These are phyloP conservation scores for Saccharomyces kudriavzevii DNA, from an alignment of 805 yeast species.

Conservation along the genomic window DNA sequence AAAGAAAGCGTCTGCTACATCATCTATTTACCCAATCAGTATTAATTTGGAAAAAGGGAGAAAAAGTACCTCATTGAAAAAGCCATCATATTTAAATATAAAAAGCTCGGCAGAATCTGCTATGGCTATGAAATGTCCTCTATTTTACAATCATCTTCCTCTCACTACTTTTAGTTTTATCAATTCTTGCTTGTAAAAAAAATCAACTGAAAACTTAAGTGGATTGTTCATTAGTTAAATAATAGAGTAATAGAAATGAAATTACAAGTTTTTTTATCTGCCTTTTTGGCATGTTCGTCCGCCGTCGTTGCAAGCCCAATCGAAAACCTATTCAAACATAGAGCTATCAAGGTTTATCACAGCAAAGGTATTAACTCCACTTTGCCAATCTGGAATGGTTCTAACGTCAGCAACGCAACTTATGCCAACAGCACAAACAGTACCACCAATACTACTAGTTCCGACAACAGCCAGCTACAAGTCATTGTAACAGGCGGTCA, in stretches of 20 bases:
- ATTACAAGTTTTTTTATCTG: conserved; percentile 6
- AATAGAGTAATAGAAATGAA: conserved; percentile 7
- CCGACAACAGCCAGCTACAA: conserved; percentile 9
- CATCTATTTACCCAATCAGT: neutral
- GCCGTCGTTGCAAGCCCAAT: conserved; percentile 15
- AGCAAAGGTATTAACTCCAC: neutral
- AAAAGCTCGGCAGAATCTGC: neutral
- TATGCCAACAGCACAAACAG: conserved; percentile 1
- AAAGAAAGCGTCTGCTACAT: neutral
- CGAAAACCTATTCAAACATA: conserved; percentile 1
- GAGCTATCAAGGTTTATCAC: neutral
- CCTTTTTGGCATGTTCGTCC: conserved; percentile 11
- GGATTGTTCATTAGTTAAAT: neutral
- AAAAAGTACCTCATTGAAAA: neutral
- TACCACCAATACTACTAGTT: conserved; percentile 2
- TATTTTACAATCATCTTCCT: neutral
- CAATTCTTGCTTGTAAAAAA: neutral
- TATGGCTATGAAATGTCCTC: neutral
- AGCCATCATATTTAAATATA: neutral
- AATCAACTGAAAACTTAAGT: neutral
- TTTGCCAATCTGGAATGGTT: neutral
- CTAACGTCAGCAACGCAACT: neutral
- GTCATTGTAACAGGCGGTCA: conserved; percentile 20
- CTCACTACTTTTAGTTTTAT: neutral
- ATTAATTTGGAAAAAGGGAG: neutral